These are phyloP conservation scores for Fraxinus paxiana DNA, from an alignment of 305 asterid genomes.

Conservation along the genomic window DNA sequence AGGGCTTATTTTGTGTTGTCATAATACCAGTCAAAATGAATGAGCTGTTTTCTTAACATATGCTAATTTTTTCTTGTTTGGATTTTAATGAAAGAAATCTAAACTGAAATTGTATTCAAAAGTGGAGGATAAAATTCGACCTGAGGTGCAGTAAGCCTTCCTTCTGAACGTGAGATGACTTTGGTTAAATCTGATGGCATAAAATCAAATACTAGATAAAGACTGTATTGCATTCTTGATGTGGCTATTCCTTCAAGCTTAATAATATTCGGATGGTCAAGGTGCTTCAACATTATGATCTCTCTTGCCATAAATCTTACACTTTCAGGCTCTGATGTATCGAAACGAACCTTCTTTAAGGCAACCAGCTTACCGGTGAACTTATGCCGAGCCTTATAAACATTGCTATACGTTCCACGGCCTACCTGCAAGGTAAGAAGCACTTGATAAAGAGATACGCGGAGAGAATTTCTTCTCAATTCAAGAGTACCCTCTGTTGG, in stretches of 20 bases:
- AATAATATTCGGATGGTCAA: slow-evolving; percentile 15
- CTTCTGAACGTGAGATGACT: neutral
- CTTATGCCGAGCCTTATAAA: slow-evolving; percentile 8
- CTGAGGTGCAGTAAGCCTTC: slow-evolving; percentile 5
- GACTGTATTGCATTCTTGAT: slow-evolving; percentile 10
- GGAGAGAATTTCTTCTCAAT: neutral
- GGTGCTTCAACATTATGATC: slow-evolving; percentile 1
- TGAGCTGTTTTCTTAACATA: neutral
- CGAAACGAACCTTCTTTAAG: slow-evolving; percentile 6
- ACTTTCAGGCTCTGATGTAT: slow-evolving; percentile 13
- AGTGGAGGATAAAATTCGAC: neutral
- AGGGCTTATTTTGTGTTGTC: neutral
- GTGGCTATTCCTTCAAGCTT: slow-evolving; percentile 16
- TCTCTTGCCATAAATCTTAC: slow-evolving; percentile 16
- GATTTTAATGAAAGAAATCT: neutral
- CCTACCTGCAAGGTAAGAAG: neutral
- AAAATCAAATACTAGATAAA: slow-evolving; percentile 8
- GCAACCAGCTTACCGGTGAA: slow-evolving; percentile 1
- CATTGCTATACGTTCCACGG: slow-evolving; percentile 9
- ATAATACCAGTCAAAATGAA: neutral
- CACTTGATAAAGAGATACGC: neutral
- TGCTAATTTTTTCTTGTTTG: neutral
- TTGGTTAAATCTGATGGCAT: neutral
- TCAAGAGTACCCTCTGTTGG: neutral
- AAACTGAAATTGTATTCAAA: neutral